Evolutionary conservation across 768 basidiomycete genomes (phyloP), one percentile per base, ranked within the genome.

Genomic region (Hemileccinum rubropunctum): DNA sequence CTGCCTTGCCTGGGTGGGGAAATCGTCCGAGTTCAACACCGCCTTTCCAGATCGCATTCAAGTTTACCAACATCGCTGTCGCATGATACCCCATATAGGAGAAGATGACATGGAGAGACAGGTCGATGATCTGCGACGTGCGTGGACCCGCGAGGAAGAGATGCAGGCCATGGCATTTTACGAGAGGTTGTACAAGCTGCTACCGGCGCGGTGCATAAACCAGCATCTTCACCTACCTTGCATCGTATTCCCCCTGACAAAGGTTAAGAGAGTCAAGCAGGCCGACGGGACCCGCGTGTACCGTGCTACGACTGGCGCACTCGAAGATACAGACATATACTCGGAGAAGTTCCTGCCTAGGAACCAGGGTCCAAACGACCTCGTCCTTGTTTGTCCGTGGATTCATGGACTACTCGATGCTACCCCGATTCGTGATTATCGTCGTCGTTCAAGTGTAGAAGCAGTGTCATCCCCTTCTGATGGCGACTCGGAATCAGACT

Each of bases 351-450:
- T 52, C 2, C 14, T 23, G 12, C 17, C 13, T 2, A 27, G 21
- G 9, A 4, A 0, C 11, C 58, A 37, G 15, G 15, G 8, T 12
- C 21, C 47, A 9, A 26, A 44, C 17, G 45, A 51, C 6, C 17
- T 61, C 0, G 27, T 59, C 28, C 60, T 62, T 14, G 57, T 43
- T 4, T 61, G 50, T 26, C 57, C 54, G 6, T 61, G 60, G 60
- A 52, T 61, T 7, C 20, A 52, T 34, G 60, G 57, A 18, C 34
- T 61, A 0, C 50, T 53, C 2, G 52, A 28, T 1, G 17, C 20
- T 0, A 11, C 13, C 9, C 34, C 48, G 4, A 13, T 4, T 32
- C 21, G 20, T n/a, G 20, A 15, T n/a, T n/a, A n/a, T 37, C 34
- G 10, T 23, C 35, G 7, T 10, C 30, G 15, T 20, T 23, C n/a